Evolutionary conservation across 768 basidiomycete genomes (phyloP).

Genomic region (Boletus rubroflammeus): DNA sequence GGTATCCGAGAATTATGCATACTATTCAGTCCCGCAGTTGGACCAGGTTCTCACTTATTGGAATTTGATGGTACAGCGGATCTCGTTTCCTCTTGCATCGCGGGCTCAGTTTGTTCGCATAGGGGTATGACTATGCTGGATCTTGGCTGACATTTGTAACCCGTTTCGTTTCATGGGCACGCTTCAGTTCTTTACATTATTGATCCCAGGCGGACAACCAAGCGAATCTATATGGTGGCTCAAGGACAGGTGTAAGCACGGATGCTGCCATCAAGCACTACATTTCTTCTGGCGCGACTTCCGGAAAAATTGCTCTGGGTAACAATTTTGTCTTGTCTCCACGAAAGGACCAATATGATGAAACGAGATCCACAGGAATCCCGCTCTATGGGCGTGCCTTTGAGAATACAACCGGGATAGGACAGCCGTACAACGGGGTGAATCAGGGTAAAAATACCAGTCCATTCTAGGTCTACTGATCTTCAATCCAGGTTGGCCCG

Average conservation of each 20-base stretch:
- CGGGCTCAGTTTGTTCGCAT: not conserved
- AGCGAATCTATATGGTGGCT: constrained; percentile 68
- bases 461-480: not conserved
- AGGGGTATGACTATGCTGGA: constrained; percentile 77
- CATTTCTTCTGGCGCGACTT: constrained; percentile 54
- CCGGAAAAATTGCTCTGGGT: constrained; percentile 68
- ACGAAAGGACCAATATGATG: not conserved
- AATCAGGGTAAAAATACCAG: constrained; percentile 12
- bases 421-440: constrained; percentile 65
- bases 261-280: constrained; percentile 66
- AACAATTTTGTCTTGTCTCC: not conserved
- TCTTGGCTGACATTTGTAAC: constrained; percentile 63
- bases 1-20: constrained; percentile 55
- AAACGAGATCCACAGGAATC: constrained; percentile 43
- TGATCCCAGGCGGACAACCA: constrained; percentile 43
- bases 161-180: constrained; percentile 28
- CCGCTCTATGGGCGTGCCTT: constrained; percentile 82
- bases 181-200: not conserved
- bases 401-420: constrained; percentile 64
- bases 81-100: not conserved
- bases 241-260: constrained; percentile 60
- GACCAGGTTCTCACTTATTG: constrained; percentile 65
- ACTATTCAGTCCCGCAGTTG: constrained; percentile 60
- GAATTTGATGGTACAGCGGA: constrained; percentile 67
- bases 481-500: constrained; percentile 53